Base-by-base conservation (phyloP, 805 yeast species). In the Schizosaccharomyces lindneri region DNA sequence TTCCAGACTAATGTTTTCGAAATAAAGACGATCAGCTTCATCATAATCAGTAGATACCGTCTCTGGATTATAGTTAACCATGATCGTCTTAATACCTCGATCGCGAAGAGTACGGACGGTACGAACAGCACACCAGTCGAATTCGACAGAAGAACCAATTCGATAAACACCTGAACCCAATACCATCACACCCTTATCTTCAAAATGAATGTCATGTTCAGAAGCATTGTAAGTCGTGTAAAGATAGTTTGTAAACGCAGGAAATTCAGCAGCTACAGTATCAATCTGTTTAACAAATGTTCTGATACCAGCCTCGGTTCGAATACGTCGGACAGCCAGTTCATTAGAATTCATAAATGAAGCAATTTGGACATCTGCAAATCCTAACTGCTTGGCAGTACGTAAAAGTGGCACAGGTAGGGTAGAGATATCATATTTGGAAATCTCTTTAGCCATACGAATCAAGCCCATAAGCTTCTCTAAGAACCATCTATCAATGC, bases 161-260 rank as follows among this genome's bases (percentile, higher is more conserved):
- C 98, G 82, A 80, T 90, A 90, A 61, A 93, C 98, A 77, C 98
- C 97, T n/a, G 97, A 88, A 62, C 97, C 98, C 68, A 90, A 78
- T 51, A 90, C 97, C 81, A 93, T 76, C 64, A 93, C 84, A 70
- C 97, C 97, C 66, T 85, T 79, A 63, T 90, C 97, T 68, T 84
- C 80, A 70, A 90, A 93, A 57, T 76, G 79, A 60, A 90, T 83
- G 73, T 90, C 98, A 66, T 82, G 83, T 63, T 81, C 77, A 63
- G 86, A 79, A 63, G 97, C 98, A 70, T 89, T 90, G 76, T 90
- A 90, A 59, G 98, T 90, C 61, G 95, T 86, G 81, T 90, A 90
- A 68, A 90, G 78, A 74, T 90, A 90, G 78, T 90, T 90, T 62
- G 98, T 90, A 68, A 83, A 79, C 61, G 98, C 98, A 60, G 98